Evolutionary conservation across 2,329 filamentous ascomycete species (phyloP), one percentile per base, ranked within the genome.

Genomic region (Fusarium torulosum): DNA sequence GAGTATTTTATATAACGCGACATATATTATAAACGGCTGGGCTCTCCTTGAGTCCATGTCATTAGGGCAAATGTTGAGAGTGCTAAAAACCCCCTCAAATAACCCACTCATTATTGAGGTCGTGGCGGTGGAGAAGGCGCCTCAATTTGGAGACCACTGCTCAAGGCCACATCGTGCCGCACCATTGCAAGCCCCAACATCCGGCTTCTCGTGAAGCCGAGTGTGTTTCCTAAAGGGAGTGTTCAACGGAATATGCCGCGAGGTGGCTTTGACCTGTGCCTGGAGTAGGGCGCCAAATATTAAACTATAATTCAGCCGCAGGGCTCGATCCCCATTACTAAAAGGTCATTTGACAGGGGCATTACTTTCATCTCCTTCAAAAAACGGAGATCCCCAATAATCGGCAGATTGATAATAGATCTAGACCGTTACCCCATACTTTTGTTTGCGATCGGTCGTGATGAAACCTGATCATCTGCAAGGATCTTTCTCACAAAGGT

Each of bases 261-360:
- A 0, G 0, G 29, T 59, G 53, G 53, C 53, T 59, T 59, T 6
- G 8, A n/a, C 35, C 3, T 64, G 60, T 63, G 27, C 60, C 60
- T 63, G 60, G 33, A 35, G 29, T 64, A 63, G 31, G 41, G 35
- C 59, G 53, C 45, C 59, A 43, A 59, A 3, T 23, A 27, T 33
- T 7, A 41, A 63, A 64, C 59, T 59, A 46, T 47, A 47, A 33
- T 43, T 59, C 60, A 63, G 60, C 59, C 59, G 44, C 60, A 63
- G 29, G 37, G 43, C 59, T 61, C 42, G 47, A 55, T 46, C 29
- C 11, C 42, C 15, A 29, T 29, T 33, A 31, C 33, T 29, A 21
- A 29, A 29, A 21, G 33, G 19, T 20, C 29, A 45, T 33, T 51
- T 25, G 15, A 33, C 17, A 38, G 42, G 52, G 27, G 31, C 20